Base-by-base conservation (phyloP, 371 early-diverging fungal species). In the Chytridium lagenaria region DNA sequence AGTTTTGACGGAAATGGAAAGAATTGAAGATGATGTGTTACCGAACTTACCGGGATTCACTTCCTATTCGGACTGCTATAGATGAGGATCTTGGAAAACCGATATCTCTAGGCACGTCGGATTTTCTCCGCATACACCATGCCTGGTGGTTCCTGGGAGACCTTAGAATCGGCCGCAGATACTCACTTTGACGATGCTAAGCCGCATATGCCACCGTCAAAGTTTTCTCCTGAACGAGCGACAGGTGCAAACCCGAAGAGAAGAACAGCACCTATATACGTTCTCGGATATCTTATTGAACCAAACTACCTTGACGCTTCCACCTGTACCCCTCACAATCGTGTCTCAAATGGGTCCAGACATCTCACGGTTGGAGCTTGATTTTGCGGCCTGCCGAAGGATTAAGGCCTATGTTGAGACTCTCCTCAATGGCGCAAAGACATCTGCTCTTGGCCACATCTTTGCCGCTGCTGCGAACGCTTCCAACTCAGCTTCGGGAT, bases 341-440 rank as follows among this genome's bases (percentile, higher is more conserved):
- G 19, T 85, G 7, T 79, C 83, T 19, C 82, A 84, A 36, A 52
- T 81, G 61, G 69, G 75, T 3, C 65, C 71, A 26, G 86, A 85
- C 19, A 37, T 84, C 2, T 26, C 66, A 5, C 52, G 72, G 12
- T 68, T 85, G 2, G 86, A 85, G 38, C 70, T 81, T 1, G 76
- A 79, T 28, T 79, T 64, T 50, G 50, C 70, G 31, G 22, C 69
- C 0, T 74, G 79, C 67, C 55, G 79, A 10, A 78, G 79, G 66
- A 59, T 85, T 19, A 85, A 85, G 70, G 50, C 63, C 28, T 84
- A 83, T 73, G 81, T 85, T 50, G 86, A 85, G 71, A 83, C 84
- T 49, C 23, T 34, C 3, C 10, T 61, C 34, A 7, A 26, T 28
- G 61, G 61, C 3, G 55, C 5, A 5, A 37, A 23, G 19, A 28